Evolutionary conservation across 345 rosid genomes (phyloP).

Genomic region (Eucalyptus erythrocorys): DNA sequence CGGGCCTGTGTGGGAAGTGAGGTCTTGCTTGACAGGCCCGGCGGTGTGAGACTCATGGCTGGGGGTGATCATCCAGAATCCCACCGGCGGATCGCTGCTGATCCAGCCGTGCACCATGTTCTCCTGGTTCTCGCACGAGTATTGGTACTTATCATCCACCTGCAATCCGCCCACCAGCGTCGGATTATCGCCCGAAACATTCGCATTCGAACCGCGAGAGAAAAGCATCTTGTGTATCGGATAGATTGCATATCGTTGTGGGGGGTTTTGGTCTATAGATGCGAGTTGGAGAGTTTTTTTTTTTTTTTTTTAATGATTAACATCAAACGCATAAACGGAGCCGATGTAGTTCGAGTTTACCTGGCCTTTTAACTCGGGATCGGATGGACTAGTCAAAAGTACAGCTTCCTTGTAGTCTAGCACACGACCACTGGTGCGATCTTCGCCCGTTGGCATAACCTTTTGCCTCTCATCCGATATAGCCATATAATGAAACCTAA

Average conservation of each 20-base stretch:
- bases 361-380: no score
- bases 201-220: neutral
- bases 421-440: neutral
- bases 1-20: constrained; percentile 17
- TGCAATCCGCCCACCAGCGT: neutral
- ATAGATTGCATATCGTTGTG: neutral
- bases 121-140: constrained; percentile 14
- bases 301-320: neutral
- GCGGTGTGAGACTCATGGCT: constrained; percentile 17
- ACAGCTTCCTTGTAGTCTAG: no score
- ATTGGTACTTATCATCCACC: constrained; percentile 40
- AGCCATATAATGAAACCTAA: constrained; percentile 29
- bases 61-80: constrained; percentile 34
- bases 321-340: no score
- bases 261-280: neutral
- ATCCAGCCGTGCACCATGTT: constrained; percentile 33
- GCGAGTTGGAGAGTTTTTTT: neutral
- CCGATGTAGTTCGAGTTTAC: no score
- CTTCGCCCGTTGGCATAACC: constrained; percentile 18
- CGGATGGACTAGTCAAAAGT: no score
- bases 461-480: constrained; percentile 20
- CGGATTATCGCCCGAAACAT: neutral
- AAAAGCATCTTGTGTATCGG: neutral
- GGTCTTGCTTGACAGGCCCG: constrained; percentile 29
- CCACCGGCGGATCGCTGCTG: constrained; percentile 8